Evolutionary conservation across 495 filamentous ascomycete genomes (phyloP).

Genomic region (Penicillium odoratum): DNA sequence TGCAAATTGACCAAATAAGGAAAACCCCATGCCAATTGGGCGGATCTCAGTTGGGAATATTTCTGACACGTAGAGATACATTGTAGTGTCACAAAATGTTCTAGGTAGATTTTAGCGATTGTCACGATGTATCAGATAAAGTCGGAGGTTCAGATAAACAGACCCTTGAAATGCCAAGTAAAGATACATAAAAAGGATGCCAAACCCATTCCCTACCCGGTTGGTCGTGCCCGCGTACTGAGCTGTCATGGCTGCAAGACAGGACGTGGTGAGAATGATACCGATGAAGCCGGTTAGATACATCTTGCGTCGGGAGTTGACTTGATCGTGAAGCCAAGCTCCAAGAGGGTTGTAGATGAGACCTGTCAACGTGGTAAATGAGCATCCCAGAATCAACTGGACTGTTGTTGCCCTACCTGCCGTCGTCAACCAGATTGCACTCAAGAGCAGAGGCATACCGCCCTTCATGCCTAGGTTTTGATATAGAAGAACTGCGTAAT

Average conservation of each 20-base stretch:
- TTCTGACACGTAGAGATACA: slow-evolving; percentile 52
- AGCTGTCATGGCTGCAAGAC: slow-evolving; percentile 43
- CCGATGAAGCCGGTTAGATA: slow-evolving; percentile 45
- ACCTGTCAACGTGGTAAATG: slow-evolving; percentile 11
- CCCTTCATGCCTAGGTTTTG: slow-evolving; percentile 44
- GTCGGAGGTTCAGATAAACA: slow-evolving; percentile 8
- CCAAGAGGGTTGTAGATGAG: slow-evolving; percentile 49
- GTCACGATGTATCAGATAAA: neutral
- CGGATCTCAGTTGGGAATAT: slow-evolving; percentile 55
- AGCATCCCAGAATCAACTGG: neutral
- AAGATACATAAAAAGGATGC: slow-evolving; percentile 50
- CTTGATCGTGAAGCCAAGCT: slow-evolving; percentile 46
- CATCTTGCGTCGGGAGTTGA: slow-evolving; percentile 48
- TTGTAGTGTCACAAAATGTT: slow-evolving; percentile 50
- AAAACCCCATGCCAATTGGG: slow-evolving; percentile 48
- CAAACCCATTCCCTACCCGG: slow-evolving; percentile 44
- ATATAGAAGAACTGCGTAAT: slow-evolving; percentile 54
- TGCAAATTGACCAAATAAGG: slow-evolving; percentile 44
- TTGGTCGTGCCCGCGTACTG: slow-evolving; percentile 45
- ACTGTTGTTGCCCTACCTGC: slow-evolving; percentile 26
- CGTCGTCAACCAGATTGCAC: slow-evolving; percentile 47
- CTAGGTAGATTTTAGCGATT: slow-evolving; percentile 19
- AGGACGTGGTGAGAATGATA: slow-evolving; percentile 37
- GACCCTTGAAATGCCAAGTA: slow-evolving; percentile 46
- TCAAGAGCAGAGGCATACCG: slow-evolving; percentile 49